Percentiles rank a stretch among this genome's conserved stretches.
phyloP scores from a whole-genome alignment of 129 eudicot genomes.

The Tanacetum coccineum region DNA sequence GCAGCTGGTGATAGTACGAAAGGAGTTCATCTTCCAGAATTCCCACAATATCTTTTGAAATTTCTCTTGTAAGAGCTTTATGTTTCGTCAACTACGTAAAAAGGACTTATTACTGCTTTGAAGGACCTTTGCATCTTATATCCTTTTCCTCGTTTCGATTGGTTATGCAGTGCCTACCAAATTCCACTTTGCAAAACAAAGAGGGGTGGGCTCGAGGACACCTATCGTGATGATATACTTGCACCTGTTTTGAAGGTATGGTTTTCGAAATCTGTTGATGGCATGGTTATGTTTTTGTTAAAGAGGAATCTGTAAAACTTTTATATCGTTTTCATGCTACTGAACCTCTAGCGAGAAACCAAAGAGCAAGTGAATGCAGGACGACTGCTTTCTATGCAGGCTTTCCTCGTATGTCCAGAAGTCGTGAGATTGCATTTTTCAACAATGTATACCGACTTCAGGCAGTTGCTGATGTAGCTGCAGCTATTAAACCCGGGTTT shows the following conservation, averaged over 20 bases:
- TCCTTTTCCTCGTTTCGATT: neutral
- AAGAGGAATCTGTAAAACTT: neutral
- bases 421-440: constrained; percentile 15
- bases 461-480: constrained; percentile 99
- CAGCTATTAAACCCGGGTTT: constrained; percentile 95
- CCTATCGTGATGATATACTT: constrained; percentile 87
- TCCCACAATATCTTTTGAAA: neutral
- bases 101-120: neutral
- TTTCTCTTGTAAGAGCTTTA: neutral
- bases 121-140: neutral
- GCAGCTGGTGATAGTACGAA: neutral
- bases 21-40: too few relatives aligned
- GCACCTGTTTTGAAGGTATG: constrained; percentile 49
- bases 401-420: too few relatives aligned
- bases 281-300: neutral
- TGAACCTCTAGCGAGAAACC: constrained; percentile 81
- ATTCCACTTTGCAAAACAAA: constrained; percentile 80
- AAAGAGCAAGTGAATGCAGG: constrained; percentile 90
- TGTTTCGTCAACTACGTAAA: neutral
- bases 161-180: constrained; percentile 58
- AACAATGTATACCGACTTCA: constrained; percentile 4
- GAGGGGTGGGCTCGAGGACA: constrained; percentile 89
- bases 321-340: neutral
- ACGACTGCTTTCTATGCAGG: too few relatives aligned
- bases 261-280: neutral